Base-by-base conservation (phyloP, 2,329 filamentous ascomycete genomes). In the Rhinocladiella mackenziei region DNA sequence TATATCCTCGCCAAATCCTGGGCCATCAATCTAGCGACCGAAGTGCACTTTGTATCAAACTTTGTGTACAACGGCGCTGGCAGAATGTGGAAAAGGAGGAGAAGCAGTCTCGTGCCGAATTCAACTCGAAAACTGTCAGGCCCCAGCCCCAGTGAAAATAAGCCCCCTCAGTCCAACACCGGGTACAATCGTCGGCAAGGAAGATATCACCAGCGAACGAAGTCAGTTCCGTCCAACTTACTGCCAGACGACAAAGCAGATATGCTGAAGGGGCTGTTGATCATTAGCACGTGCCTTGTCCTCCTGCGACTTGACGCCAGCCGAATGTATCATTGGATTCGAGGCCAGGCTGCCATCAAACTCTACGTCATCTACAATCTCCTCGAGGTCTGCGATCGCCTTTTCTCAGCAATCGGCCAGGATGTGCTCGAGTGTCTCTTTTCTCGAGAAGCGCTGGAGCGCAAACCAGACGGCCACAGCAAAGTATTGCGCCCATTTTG, bases 361-460 rank as follows among this genome's bases (percentile, higher is more conserved):
- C 77, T 98, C 8, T 98, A 98, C 63, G 92, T 98, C 47, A 97
- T 98, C 43, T 98, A 95, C 73, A 98, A 98, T 60, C 86, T 96
- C 23, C 78, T 98, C 4, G 92, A 98, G 67, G 81, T 82, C 2
- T 85, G 85, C 41, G 92, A 98, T 65, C 84, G 89, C 5, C 75
- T 98, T 0, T 79, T 97, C 20, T 88, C 88, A 0, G 91, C 92
- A 0, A 74, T 98, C 2, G 92, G 92, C 0, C 94, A 98, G 64
- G 94, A 98, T 64, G 86, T 98, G 1, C 78, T 97, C 4, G 92
- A 98, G 64, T 97, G 91, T 58, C 76, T 98, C 1, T 95, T 97
- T 65, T 96, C 89, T 40, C 79, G 84, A 15, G 92, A 98, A 68
- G 94, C 89, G 0, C 76, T 98, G 1, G 92, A 94, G 39, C 81